phyloP scores from a whole-genome alignment of 2,329 filamentous ascomycete species.

The Aspergillus novofumigatus region DNA sequence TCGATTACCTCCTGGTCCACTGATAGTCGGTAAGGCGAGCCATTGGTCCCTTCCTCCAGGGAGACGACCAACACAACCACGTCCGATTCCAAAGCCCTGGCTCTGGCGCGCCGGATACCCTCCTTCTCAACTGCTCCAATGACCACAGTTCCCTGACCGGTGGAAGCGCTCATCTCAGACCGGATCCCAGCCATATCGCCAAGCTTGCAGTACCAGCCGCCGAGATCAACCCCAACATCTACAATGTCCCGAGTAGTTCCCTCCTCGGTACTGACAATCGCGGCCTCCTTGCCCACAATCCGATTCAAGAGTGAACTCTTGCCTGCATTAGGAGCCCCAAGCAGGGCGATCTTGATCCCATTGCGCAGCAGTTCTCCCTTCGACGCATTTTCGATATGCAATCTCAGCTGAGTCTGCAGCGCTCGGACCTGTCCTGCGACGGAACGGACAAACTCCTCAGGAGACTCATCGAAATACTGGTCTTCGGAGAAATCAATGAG shows the following conservation, averaged over 20 bases:
- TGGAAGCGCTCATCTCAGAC: constrained; percentile 29
- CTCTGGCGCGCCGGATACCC: constrained; percentile 81
- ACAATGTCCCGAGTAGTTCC: constrained; percentile 93
- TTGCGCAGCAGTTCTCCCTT: constrained; percentile 77
- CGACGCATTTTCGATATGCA: constrained; percentile 72
- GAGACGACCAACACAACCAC: constrained; percentile 78
- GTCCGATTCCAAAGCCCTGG: constrained; percentile 77
- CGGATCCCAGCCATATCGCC: constrained; percentile 91
- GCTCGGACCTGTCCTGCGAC: constrained; percentile 61
- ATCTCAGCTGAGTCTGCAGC: constrained; percentile 60
- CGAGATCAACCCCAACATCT: constrained; percentile 83
- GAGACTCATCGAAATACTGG: constrained; percentile 91
- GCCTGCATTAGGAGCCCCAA: constrained; percentile 89
- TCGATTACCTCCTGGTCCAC: constrained; percentile 56
- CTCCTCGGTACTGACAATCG: constrained; percentile 88
- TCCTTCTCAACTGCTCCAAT: constrained; percentile 80
- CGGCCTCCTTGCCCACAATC: constrained; percentile 85
- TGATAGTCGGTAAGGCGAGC: constrained; percentile 24
- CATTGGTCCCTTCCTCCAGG: constrained; percentile 51
- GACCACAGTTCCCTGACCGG: constrained; percentile 14
- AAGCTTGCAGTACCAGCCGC: constrained; percentile 87
- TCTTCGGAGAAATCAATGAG: constrained; percentile 97
- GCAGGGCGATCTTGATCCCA: constrained; percentile 78
- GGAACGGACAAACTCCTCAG: constrained; percentile 64
- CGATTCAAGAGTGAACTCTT: constrained; percentile 92